These are phyloP conservation scores for Barnettozyma botsteinii DNA, from an alignment of 805 yeast species.

Conservation along the genomic window DNA sequence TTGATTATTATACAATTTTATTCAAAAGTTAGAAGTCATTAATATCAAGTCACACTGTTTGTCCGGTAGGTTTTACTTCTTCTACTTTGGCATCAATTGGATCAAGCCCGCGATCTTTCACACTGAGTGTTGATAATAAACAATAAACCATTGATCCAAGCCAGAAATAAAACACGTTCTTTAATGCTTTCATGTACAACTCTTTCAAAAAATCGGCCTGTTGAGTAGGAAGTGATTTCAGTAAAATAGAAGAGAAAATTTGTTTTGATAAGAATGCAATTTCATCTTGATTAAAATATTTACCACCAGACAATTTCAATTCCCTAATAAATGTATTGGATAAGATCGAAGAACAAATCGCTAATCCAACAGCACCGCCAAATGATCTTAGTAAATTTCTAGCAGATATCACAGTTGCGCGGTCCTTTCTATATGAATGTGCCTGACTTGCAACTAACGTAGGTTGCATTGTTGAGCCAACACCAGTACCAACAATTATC, in stretches of 20 bases:
- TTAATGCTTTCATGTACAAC: slow-evolving; percentile 4
- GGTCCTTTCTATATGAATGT: slow-evolving; percentile 41
- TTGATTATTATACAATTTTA: no score
- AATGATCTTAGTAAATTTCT: slow-evolving; percentile 51
- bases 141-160: neutral
- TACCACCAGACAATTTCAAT: neutral
- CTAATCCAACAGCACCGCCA: slow-evolving; percentile 57
- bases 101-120: slow-evolving; percentile 4
- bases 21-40: no score
- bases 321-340: neutral
- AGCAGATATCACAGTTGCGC: slow-evolving; percentile 53
- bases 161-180: slow-evolving; percentile 4
- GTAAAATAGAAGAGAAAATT: neutral
- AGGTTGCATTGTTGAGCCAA: slow-evolving; percentile 7
- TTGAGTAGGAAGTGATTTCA: neutral
- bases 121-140: neutral
- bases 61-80: neutral
- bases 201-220: neutral
- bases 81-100: neutral
- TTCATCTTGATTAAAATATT: neutral
- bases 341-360: slow-evolving; percentile 25
- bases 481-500: slow-evolving; percentile 34
- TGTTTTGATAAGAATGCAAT: neutral
- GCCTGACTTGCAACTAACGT: slow-evolving; percentile 46
- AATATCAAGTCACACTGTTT: no score